Conservation (phyloP, 202 grass and related monocot species). For the Setaria viridis region DNA sequence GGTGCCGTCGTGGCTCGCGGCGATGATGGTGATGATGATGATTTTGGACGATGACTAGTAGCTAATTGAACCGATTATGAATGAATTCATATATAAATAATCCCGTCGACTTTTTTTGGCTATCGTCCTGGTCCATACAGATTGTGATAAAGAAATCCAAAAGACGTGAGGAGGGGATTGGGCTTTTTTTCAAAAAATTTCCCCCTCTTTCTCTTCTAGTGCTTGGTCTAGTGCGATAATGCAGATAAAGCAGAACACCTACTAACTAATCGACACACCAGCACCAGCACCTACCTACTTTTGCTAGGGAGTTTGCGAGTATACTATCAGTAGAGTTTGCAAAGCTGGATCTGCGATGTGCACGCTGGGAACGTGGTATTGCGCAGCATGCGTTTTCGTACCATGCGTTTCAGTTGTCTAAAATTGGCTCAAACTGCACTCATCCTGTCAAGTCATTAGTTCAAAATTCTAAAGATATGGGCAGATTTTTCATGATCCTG, state of each 20-base stretch:
- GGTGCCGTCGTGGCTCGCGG: neutral
- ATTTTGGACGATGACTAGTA: neutral
- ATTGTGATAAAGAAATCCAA: neutral
- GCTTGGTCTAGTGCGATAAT: neutral
- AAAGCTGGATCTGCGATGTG: no score
- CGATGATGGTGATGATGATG: neutral
- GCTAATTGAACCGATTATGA: neutral
- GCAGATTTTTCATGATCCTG: neutral
- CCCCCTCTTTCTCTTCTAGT: neutral
- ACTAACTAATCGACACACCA: constrained; percentile 19
- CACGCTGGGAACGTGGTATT: neutral
- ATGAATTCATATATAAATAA: neutral
- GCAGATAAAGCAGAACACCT: neutral
- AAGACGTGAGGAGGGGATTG: neutral
- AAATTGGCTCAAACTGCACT: neutral
- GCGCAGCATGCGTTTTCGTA: neutral
- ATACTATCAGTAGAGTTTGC: neutral
- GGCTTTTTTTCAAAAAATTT: neutral
- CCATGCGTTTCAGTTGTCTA: neutral
- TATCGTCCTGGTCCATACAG: neutral
- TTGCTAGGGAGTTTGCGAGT: neutral
- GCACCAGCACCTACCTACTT: neutral
- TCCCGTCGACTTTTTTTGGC: neutral
- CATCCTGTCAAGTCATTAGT: neutral
- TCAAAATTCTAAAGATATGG: no score